A percentile compares a stretch with the other conserved stretches of the same genome.
Evolutionary conservation across 768 basidiomycete genomes (phyloP).

Genomic region (Lentinus tigrinus): DNA sequence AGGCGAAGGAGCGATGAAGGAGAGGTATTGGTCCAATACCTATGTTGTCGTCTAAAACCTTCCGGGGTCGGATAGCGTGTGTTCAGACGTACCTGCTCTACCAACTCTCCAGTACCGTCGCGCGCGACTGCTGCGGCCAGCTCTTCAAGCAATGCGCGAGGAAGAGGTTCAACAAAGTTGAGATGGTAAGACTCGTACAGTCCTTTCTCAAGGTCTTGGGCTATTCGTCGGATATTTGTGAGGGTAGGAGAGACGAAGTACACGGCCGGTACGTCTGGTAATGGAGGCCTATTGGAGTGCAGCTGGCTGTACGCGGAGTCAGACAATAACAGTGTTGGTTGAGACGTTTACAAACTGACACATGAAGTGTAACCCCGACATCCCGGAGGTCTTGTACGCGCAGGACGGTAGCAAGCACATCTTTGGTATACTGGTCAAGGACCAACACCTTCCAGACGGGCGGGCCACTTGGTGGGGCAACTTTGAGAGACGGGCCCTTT

Average conservation of each 20-base stretch:
- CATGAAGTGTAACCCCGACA: slow-evolving; percentile 95
- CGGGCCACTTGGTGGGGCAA: slow-evolving; percentile 56
- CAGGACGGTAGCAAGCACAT: slow-evolving; percentile 91
- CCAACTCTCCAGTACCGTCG: slow-evolving; percentile 77
- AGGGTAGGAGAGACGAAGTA: slow-evolving; percentile 95
- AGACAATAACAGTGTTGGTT: no score
- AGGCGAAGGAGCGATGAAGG: slow-evolving; percentile 91
- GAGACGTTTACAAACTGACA: slow-evolving; percentile 69
- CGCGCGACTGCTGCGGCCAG: slow-evolving; percentile 85
- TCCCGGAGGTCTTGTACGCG: slow-evolving; percentile 96
- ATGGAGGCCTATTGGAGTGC: slow-evolving; percentile 81
- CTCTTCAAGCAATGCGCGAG: slow-evolving; percentile 88
- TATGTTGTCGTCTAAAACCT: slow-evolving; percentile 27
- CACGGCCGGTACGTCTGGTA: slow-evolving; percentile 94
- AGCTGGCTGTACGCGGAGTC: slow-evolving; percentile 66
- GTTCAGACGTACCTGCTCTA: slow-evolving; percentile 63
- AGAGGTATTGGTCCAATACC: slow-evolving; percentile 96
- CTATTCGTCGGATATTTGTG: slow-evolving; percentile 84
- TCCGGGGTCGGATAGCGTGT: not conserved
- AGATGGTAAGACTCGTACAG: slow-evolving; percentile 93
- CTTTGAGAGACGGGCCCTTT: slow-evolving; percentile 42
- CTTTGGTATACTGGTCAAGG: slow-evolving; percentile 93
- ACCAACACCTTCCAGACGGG: slow-evolving; percentile 97
- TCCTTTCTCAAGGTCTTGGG: slow-evolving; percentile 85
- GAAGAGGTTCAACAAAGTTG: slow-evolving; percentile 92